Conservation (phyloP, 2,329 filamentous ascomycete species). For the Rhinocladiella mackenziei region DNA sequence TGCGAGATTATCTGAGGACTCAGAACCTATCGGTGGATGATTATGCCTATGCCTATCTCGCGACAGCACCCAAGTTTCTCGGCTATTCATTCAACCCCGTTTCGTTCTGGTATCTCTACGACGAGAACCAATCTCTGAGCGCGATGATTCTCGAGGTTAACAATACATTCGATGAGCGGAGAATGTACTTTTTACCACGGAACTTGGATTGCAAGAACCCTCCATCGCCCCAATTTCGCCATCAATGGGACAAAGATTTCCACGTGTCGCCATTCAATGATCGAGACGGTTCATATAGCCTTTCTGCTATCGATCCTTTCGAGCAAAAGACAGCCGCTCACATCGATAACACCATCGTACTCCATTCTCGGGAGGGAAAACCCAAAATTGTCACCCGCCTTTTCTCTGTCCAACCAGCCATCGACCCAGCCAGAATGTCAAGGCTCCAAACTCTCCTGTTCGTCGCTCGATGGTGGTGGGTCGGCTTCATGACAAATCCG, state of each 20-base stretch:
- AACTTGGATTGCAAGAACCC: constrained; percentile 16
- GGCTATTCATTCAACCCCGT: constrained; percentile 72
- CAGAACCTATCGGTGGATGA: constrained; percentile 56
- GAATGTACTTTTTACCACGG: constrained; percentile 60
- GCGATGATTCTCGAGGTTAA: constrained; percentile 71
- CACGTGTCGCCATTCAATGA: constrained; percentile 74
- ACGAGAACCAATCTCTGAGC: constrained; percentile 51
- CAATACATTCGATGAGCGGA: constrained; percentile 70
- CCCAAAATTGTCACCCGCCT: constrained; percentile 22
- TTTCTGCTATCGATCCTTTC: constrained; percentile 50
- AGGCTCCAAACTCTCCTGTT: constrained; percentile 6
- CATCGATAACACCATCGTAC: constrained; percentile 26
- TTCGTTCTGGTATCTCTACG: constrained; percentile 76
- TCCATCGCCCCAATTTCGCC: constrained; percentile 39
- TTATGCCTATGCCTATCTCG: constrained; percentile 66
- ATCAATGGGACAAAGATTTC: constrained; percentile 65
- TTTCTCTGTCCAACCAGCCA: constrained; percentile 8
- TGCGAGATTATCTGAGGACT: constrained; percentile 54
- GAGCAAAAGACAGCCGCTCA: constrained; percentile 37
- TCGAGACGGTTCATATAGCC: constrained; percentile 52
- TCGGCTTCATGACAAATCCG: constrained; percentile 22
- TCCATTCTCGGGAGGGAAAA: constrained; percentile 11
- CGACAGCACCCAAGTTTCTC: constrained; percentile 66
- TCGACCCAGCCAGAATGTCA: constrained; percentile 7
- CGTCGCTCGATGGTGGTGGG: constrained; percentile 21